Evolutionary conservation across 306 rosid species (phyloP).

Genomic region (Vigna radiata): DNA sequence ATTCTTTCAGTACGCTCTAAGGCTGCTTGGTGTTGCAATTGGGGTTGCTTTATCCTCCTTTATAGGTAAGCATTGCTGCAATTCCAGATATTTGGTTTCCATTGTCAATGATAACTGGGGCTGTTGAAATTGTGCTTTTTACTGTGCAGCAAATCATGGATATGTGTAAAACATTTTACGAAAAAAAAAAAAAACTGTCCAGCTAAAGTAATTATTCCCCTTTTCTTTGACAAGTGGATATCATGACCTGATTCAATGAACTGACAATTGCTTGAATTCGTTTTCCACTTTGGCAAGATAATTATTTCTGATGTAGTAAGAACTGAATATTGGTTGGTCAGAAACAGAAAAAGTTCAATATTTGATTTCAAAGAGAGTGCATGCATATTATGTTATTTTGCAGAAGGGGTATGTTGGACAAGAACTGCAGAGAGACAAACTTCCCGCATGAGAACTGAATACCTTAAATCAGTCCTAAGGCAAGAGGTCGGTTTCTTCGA

Average conservation of each 20-base stretch:
- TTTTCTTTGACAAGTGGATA: not conserved
- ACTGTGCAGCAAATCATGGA: slow-evolving; percentile 8
- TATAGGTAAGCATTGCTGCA: slow-evolving; percentile 52
- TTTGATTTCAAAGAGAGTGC: slow-evolving; percentile 28
- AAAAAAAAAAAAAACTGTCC: not conserved
- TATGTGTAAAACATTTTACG: not conserved
- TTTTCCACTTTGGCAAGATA: slow-evolving; percentile 9
- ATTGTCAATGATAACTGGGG: not conserved
- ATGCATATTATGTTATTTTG: slow-evolving; percentile 18
- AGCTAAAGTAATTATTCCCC: not conserved
- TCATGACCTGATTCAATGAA: slow-evolving; percentile 5
- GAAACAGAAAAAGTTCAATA: not conserved
- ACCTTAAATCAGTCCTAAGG: slow-evolving; percentile 67
- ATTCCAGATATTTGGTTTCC: slow-evolving; percentile 18
- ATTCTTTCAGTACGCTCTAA: slow-evolving; percentile 62
- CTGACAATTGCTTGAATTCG: not conserved
- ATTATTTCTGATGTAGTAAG: not conserved
- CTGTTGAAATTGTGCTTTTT: not conserved
- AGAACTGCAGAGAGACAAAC: slow-evolving; percentile 87
- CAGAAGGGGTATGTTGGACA: slow-evolving; percentile 86
- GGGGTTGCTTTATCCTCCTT: slow-evolving; percentile 74
- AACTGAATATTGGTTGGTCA: not conserved
- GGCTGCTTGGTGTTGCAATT: slow-evolving; percentile 59
- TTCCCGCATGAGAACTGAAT: slow-evolving; percentile 67
- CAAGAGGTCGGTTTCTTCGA: slow-evolving; percentile 85